A percentile compares a stretch with the other conserved stretches of the same genome.
phyloP scores from a whole-genome alignment of 345 rosid genomes.

The Cardamine resedifolia region DNA sequence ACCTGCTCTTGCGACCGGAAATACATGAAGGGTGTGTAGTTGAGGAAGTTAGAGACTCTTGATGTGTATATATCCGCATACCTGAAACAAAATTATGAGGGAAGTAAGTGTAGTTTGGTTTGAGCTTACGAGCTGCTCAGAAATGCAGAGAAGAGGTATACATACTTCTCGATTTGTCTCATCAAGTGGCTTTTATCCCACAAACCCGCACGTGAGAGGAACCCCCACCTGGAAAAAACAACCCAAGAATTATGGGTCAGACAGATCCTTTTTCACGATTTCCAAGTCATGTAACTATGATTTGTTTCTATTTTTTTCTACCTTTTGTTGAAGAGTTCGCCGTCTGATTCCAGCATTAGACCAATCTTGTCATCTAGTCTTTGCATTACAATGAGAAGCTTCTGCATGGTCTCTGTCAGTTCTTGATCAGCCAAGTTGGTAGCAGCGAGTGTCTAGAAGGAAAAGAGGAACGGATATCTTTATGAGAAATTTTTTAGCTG shows the following conservation, averaged over 20 bases:
- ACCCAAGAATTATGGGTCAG: background rate
- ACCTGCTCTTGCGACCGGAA: slow-evolving; percentile 97
- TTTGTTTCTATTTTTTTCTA: background rate
- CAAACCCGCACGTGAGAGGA: slow-evolving; percentile 86
- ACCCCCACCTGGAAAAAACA: slow-evolving; percentile 74
- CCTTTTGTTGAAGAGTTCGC: slow-evolving; percentile 90
- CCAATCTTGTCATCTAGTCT: slow-evolving; percentile 86
- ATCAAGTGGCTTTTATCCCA: slow-evolving; percentile 99
- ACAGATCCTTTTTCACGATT: background rate
- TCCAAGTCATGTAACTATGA: background rate
- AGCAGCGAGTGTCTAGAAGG: slow-evolving; percentile 79
- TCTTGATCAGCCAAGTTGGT: slow-evolving; percentile 84
- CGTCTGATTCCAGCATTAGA: slow-evolving; percentile 82
- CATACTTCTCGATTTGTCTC: slow-evolving; percentile 91
- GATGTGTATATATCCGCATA: slow-evolving; percentile 94
- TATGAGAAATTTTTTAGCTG: background rate
- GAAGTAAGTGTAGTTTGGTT: background rate
- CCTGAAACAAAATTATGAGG: slow-evolving; percentile 43
- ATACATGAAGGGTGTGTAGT: slow-evolving; percentile 93
- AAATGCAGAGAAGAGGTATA: slow-evolving; percentile 7
- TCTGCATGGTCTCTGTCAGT: slow-evolving; percentile 86
- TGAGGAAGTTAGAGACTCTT: slow-evolving; percentile 87
- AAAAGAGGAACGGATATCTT: slow-evolving; percentile 7
- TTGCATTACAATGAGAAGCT: slow-evolving; percentile 93
- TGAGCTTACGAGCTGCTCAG: background rate